Evolutionary conservation across 225 moss, liverwort and hornwort species (phyloP), one percentile per base, ranked within the genome.

Genomic region (Bryum argenteum): DNA sequence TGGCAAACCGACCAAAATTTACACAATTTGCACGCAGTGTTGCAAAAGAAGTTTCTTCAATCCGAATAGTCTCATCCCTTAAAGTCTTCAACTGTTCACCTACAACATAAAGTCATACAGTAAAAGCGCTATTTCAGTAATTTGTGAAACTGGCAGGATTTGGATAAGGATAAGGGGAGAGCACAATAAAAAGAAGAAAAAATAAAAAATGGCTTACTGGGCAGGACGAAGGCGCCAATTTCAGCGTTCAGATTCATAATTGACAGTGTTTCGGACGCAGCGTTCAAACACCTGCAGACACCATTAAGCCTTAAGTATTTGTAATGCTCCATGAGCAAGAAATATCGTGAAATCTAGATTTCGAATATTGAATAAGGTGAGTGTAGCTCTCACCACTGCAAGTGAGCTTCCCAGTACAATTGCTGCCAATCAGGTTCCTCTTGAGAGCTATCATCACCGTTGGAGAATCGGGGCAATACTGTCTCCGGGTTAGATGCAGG

Each of bases 351-450:
- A 54, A 42, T 61, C 26, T 53, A 54, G 16, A 20, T 28, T 62
- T 17, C 8, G 11, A 71, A 56, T 19, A 62, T 59, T 68, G 28
- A 63, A 50, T 21, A 69, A 54, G 28, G 50, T 45, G 38, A 64
- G 59, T 20, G 52, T 57, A 33, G 53, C 14, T 53, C 83, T 72
- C 39, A 84, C 84, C 80, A 66, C 62, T 84, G 84, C 67, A 84
- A 65, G 71, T 84, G 84, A 74, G 74, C 71, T 77, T 84, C 84
- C 84, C 80, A 84, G 52, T 84, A 84, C 22, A 80, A 70, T 61
- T 84, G 84, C 61, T 84, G 80, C 84, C 84, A 84, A 66, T 80
- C 80, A 66, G 61, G 62, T 40, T 73, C 80, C 69, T 41, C 76
- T 43, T 73, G 59, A 71, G 38, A 56, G 71, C 1, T 10, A 53